Evolutionary conservation across 1,284 basidiomycete species (phyloP).

Genomic region (Microbotryomycetes sp.): DNA sequence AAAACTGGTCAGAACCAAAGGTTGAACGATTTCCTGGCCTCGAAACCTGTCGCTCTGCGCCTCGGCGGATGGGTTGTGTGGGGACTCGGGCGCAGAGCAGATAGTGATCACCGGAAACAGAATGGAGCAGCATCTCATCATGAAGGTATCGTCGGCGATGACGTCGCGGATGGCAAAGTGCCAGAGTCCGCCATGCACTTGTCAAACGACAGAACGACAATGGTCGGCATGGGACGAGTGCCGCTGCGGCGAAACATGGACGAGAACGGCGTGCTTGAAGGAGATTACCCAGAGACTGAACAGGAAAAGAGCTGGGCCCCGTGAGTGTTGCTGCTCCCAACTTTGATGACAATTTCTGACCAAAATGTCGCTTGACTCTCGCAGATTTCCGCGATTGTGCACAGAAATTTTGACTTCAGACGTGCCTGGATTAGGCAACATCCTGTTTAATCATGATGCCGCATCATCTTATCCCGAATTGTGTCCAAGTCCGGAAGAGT

Average conservation of each 20-base stretch:
- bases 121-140: too few species aligned
- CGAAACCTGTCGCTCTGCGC: slow-evolving; percentile 20
- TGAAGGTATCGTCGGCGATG: slow-evolving; percentile 21
- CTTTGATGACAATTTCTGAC: too few species aligned
- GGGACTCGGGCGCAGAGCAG: slow-evolving; percentile 26
- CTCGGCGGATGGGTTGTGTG: slow-evolving; percentile 34
- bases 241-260: slow-evolving; percentile 18
- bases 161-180: slow-evolving; percentile 25
- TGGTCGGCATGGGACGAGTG: slow-evolving; percentile 28
- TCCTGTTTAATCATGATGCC: slow-evolving; percentile 64
- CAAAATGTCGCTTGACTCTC: background rate
- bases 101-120: background rate
- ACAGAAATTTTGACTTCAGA: slow-evolving; percentile 95
- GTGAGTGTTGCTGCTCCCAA: slow-evolving; percentile 23
- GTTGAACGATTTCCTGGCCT: slow-evolving; percentile 28
- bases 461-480: slow-evolving; percentile 21
- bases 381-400: slow-evolving; percentile 85
- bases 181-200: slow-evolving; percentile 24
- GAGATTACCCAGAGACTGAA: slow-evolving; percentile 19
- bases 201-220: slow-evolving; percentile 4
- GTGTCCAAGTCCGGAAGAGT: slow-evolving; percentile 13
- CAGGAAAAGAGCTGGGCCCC: slow-evolving; percentile 28
- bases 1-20: slow-evolving; percentile 26
- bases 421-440: slow-evolving; percentile 88
- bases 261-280: slow-evolving; percentile 10